Conservation (phyloP, 139 green algal species). For the Chlamydomonas sp. region DNA sequence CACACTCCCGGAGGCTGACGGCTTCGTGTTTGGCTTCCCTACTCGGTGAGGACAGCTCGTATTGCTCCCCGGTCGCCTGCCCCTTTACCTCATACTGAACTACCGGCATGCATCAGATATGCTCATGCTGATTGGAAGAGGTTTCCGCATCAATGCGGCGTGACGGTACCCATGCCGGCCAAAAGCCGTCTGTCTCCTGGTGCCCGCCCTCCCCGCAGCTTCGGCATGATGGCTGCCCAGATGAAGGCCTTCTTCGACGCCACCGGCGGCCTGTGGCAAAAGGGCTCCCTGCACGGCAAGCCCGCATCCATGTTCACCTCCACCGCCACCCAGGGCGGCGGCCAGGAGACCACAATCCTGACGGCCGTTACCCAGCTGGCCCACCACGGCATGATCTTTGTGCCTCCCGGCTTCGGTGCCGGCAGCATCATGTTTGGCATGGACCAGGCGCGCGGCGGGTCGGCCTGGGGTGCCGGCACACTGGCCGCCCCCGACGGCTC, state of each 20-base stretch:
- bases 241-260: conserved; percentile 83
- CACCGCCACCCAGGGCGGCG: conserved; percentile 74
- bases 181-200: not conserved
- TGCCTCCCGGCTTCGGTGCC: conserved; percentile 75
- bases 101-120: too few species aligned
- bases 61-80: not conserved
- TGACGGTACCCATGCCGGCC: too few species aligned
- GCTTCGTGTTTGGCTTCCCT: conserved; percentile 84
- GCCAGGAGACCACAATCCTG: conserved; percentile 79
- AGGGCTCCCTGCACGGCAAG: conserved; percentile 74
- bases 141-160: too few species aligned
- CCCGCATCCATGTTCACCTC: conserved; percentile 66
- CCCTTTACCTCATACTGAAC: too few species aligned
- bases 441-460: conserved; percentile 72
- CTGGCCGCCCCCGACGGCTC: conserved; percentile 72
- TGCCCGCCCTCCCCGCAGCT: conserved; percentile 39
- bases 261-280: conserved; percentile 65
- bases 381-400: conserved; percentile 91
- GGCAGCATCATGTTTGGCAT: conserved; percentile 49
- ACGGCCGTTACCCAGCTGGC: conserved; percentile 76
- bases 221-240: conserved; percentile 79
- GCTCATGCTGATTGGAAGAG: too few species aligned
- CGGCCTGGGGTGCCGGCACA: conserved; percentile 72
- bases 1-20: conserved; percentile 71
- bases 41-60: conserved; percentile 55